Evolutionary conservation across 2,329 filamentous ascomycete species (phyloP), one percentile per base, ranked within the genome.

Genomic region (Beauveria varroae): DNA sequence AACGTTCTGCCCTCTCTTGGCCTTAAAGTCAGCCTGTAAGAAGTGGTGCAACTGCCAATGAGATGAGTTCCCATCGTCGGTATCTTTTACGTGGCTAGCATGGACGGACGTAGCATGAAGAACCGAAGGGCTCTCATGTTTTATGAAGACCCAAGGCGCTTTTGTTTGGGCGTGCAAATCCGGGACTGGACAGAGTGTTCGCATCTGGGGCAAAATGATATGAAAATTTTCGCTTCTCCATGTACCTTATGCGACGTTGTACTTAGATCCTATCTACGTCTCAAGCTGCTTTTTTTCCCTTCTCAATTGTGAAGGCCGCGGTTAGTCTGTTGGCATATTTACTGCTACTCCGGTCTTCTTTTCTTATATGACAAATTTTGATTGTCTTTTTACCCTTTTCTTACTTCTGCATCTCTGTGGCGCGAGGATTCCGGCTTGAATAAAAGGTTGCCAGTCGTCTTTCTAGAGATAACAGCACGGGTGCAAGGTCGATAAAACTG

Each of bases 1-100:
- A 85, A 86, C 69, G 80, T 86, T 43, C 67, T 78, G 54, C 64
- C 67, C 44, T 76, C 82, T 43, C 61, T 65, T 22, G 69, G 71
- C 44, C 44, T 67, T 14, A 56, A 65, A 49, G 62, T 60, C 9
- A 60, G 22, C 22, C 62, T 70, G 40, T 74, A 74, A 70, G 44
- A 24, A 43, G 26, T 28, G 34, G 34, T n/a, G 14, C 37, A 51
- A 30, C 6, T 26, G 47, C 49, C 22, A 20, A 28, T 9, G 51
- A 26, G 30, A 28, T 9, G 51, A 26, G 30, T 51, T 28, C 18
- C 44, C 41, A 30, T 63, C 12, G 22, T 60, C 34, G 47, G 47
- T 60, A 60, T 49, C 51, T 40, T 57, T 53, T 20, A n/a, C 47
- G 40, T 46, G 53, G 40, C 60, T 53, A 54, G 59, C 59, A 61